Evolutionary conservation across 805 yeast genomes (phyloP).

Genomic region (Wickerhamiella vanderwaltii): DNA sequence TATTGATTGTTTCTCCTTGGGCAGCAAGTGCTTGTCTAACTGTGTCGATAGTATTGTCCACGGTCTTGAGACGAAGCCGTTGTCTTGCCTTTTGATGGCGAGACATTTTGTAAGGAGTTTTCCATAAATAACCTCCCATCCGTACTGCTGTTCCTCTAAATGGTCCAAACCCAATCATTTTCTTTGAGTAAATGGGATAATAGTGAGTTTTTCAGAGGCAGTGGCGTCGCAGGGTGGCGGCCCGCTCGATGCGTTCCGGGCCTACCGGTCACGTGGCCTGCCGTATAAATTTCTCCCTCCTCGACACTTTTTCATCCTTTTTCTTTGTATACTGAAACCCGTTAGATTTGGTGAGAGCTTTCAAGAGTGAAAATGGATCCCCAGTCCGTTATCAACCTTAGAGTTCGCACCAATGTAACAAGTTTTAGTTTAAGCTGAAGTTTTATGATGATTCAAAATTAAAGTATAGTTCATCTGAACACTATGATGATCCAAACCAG

Average conservation of each 20-base stretch:
- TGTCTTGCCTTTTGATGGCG: conserved; percentile 70
- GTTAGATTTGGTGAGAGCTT: too few species aligned
- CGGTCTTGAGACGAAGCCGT: conserved; percentile 67
- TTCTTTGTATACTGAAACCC: too few species aligned
- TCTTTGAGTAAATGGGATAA: too few species aligned
- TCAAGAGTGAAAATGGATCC: too few species aligned
- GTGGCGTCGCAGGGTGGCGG: background rate
- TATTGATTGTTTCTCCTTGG: conserved; percentile 27
- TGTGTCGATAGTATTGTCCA: conserved; percentile 64
- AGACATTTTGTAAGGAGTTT: conserved; percentile 68
- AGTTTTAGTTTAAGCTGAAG: too few species aligned
- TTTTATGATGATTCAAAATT: conserved; percentile 2
- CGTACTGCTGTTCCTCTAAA: conserved; percentile 46
- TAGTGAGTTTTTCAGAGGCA: too few species aligned
- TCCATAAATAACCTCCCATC: conserved; percentile 71
- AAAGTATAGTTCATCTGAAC: conserved; percentile 40
- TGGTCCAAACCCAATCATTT: conserved; percentile 55
- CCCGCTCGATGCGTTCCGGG: background rate
- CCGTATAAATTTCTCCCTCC: background rate
- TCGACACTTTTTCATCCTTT: background rate
- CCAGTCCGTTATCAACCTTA: too few species aligned
- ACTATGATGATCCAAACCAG: conserved; percentile 10
- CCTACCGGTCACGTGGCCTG: background rate
- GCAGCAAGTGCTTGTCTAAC: conserved; percentile 39
- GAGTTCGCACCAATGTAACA: too few species aligned